Evolutionary conservation across 1,139 yeast species (phyloP).

Genomic region (Meyerozyma smithsonii): DNA sequence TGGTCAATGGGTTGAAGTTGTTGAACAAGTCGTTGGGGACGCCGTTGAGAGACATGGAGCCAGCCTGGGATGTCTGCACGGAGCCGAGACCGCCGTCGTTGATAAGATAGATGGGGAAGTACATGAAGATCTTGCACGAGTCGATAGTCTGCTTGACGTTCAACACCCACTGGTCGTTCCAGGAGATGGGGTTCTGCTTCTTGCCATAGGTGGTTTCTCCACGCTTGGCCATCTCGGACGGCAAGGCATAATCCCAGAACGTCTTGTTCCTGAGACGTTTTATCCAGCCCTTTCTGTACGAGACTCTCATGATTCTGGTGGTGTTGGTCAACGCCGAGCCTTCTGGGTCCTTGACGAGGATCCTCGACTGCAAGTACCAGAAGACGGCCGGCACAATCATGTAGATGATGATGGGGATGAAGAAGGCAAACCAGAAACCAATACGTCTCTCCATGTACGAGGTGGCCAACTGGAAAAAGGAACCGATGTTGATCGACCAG

Average conservation of each 20-base stretch:
- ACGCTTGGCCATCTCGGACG: slow-evolving; percentile 42
- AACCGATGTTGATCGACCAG: slow-evolving; percentile 77
- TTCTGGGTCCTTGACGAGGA: slow-evolving; percentile 37
- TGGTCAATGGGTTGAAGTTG: slow-evolving; percentile 65
- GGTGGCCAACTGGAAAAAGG: slow-evolving; percentile 73
- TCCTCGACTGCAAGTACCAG: slow-evolving; percentile 29
- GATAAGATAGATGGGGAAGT: slow-evolving; percentile 57
- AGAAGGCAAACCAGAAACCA: slow-evolving; percentile 76
- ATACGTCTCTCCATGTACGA: slow-evolving; percentile 64
- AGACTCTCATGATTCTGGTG: slow-evolving; percentile 33
- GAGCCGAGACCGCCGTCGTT: slow-evolving; percentile 65
- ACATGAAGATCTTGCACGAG: slow-evolving; percentile 60
- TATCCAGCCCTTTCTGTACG: slow-evolving; percentile 38
- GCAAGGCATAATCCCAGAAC: slow-evolving; percentile 56
- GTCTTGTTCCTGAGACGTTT: slow-evolving; percentile 28
- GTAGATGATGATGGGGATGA: slow-evolving; percentile 52
- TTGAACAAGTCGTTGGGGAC: slow-evolving; percentile 69
- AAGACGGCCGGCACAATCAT: slow-evolving; percentile 44
- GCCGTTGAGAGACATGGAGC: slow-evolving; percentile 60
- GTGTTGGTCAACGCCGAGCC: slow-evolving; percentile 47
- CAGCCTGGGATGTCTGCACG: slow-evolving; percentile 61
- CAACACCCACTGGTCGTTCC: slow-evolving; percentile 56
- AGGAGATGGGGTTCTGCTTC: slow-evolving; percentile 27
- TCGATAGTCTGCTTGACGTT: slow-evolving; percentile 55
- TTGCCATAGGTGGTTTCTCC: slow-evolving; percentile 21